phyloP scores from a whole-genome alignment of 1,284 basidiomycete genomes.

The Agaricales sp. region DNA sequence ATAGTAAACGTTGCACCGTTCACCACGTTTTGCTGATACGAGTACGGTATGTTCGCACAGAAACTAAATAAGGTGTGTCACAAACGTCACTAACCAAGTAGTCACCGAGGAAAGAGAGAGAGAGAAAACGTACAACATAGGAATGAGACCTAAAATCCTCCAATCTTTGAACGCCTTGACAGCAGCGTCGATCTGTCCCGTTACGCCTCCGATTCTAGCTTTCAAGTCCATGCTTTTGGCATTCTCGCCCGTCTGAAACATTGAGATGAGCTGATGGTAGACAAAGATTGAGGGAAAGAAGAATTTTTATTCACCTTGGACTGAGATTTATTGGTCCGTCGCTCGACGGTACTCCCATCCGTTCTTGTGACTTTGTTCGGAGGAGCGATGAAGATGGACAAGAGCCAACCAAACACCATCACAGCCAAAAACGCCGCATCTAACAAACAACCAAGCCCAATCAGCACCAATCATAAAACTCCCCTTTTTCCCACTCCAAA shows the following conservation, averaged over 20 bases:
- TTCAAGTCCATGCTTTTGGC: no score
- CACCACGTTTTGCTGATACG: slow-evolving; percentile 32
- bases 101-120: no score
- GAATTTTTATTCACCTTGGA: no score
- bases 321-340: no score
- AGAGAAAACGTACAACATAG: not conserved
- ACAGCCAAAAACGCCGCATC: slow-evolving; percentile 24
- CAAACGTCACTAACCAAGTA: not conserved
- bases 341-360: slow-evolving; percentile 16
- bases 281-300: no score
- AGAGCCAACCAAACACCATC: slow-evolving; percentile 20
- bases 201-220: no score
- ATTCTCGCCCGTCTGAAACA: no score
- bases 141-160: not conserved
- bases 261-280: no score
- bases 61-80: slow-evolving; percentile 10
- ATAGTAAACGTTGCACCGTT: slow-evolving; percentile 28
- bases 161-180: not conserved
- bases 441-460: slow-evolving; percentile 10
- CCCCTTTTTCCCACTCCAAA: no score
- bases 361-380: slow-evolving; percentile 25
- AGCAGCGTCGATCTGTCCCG: not conserved
- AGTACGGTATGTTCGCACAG: slow-evolving; percentile 26
- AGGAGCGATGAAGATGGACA: slow-evolving; percentile 22
- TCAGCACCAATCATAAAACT: no score